phyloP scores from a whole-genome alignment of 345 rosid species.

The thale cress (Arabidopsis thaliana) region DNA sequence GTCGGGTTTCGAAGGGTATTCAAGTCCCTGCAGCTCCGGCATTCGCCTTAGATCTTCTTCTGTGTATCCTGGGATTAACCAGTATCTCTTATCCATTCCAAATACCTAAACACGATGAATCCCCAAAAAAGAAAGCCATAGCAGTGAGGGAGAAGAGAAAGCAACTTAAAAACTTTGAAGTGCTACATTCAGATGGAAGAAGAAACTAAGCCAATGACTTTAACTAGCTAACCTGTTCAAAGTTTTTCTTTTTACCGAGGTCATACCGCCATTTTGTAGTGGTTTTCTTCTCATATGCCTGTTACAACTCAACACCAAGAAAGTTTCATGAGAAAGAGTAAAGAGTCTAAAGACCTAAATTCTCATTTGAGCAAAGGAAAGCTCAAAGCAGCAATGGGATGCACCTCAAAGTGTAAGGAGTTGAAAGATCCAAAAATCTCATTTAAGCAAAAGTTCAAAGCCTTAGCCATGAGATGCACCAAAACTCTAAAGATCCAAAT shows the following conservation, averaged over 20 bases:
- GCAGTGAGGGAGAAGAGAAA: not conserved
- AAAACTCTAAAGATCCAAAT: not conserved
- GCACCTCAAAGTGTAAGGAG: not conserved
- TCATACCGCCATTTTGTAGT: constrained; percentile 93
- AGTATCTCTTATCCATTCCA: constrained; percentile 80
- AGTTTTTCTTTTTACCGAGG: constrained; percentile 86
- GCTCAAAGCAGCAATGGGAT: constrained; percentile 10
- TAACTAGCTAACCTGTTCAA: constrained; percentile 72
- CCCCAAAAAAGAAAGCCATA: not conserved
- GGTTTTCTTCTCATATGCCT: constrained; percentile 99
- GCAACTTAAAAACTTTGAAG: constrained; percentile 1
- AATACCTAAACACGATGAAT: constrained; percentile 60
- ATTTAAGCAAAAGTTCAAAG: not conserved
- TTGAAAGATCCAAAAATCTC: not conserved
- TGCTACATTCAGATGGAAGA: constrained; percentile 1
- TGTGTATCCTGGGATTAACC: constrained; percentile 83
- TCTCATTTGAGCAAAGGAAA: not conserved
- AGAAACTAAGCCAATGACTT: not conserved
- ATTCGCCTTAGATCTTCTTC: constrained; percentile 88
- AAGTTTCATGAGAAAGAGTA: constrained; percentile 17
- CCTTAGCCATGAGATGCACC: not conserved
- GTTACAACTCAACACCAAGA: constrained; percentile 34
- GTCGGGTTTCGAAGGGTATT: constrained; percentile 91
- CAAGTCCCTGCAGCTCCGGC: constrained; percentile 92
- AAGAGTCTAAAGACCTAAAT: not conserved